phyloP scores from a whole-genome alignment of 1,284 basidiomycete species.

The Austropuccinia psidii region DNA sequence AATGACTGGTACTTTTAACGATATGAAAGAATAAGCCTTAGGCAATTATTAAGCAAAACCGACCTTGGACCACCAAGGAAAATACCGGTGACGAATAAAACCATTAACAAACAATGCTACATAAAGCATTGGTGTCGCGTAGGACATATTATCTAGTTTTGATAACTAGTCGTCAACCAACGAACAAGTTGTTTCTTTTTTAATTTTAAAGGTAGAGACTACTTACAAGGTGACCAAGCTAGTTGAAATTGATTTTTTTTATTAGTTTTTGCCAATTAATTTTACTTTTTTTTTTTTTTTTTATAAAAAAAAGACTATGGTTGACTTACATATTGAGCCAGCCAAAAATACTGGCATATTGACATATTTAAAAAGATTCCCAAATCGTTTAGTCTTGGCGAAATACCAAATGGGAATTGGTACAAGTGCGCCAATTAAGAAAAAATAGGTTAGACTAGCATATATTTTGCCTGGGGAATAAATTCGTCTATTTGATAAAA shows the following conservation, averaged over 20 bases:
- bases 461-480: slow-evolving; percentile 26
- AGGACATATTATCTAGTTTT: slow-evolving; percentile 23
- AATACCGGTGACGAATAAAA: slow-evolving; percentile 9
- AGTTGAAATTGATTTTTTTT: not conserved
- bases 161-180: not conserved
- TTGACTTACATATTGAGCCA: slow-evolving; percentile 12
- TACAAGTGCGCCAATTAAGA: slow-evolving; percentile 18
- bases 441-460: slow-evolving; percentile 16
- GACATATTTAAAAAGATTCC: slow-evolving; percentile 26
- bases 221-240: slow-evolving; percentile 34
- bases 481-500: slow-evolving; percentile 26
- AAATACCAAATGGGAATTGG: slow-evolving; percentile 28
- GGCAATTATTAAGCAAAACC: not conserved
- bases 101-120: slow-evolving; percentile 20
- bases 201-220: not conserved
- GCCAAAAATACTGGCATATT: slow-evolving; percentile 26
- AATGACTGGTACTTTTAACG: not conserved
- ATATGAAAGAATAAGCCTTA: not conserved
- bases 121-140: slow-evolving; percentile 31
- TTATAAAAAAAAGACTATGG: not conserved
- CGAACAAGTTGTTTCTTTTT: not conserved
- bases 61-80: slow-evolving; percentile 30
- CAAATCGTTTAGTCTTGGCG: slow-evolving; percentile 6
- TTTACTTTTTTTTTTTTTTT: too few relatives aligned
- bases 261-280: not conserved